Evolutionary conservation across 148 eudicot species (phyloP).

Genomic region (Rhododendron henanense): DNA sequence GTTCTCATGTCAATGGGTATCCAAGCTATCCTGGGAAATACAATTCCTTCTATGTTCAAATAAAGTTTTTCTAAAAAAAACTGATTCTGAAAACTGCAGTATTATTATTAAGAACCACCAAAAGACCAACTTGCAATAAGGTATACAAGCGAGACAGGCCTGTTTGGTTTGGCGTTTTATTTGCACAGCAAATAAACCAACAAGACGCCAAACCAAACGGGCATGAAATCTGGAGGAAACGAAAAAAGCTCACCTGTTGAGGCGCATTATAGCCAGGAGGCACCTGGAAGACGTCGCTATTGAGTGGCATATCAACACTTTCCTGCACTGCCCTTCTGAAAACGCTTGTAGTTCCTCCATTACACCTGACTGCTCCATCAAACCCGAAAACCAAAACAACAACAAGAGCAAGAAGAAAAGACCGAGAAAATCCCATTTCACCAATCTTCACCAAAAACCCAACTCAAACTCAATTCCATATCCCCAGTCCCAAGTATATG

Average conservation of each 20-base stretch:
- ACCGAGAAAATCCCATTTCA: neutral
- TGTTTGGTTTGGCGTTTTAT: too few species aligned
- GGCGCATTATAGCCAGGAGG: conserved; percentile 70
- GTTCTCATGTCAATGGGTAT: neutral
- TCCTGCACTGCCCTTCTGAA: conserved; percentile 28
- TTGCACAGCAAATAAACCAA: neutral
- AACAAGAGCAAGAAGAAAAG: conserved; percentile 1
- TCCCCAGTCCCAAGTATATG: neutral
- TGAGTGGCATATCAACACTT: conserved; percentile 55
- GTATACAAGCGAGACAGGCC: neutral
- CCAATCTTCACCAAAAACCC: neutral
- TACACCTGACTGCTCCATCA: conserved; percentile 17
- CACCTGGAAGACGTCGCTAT: conserved; percentile 41
- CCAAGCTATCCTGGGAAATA: neutral
- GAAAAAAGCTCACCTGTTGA: conserved; percentile 41
- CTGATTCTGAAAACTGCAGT: neutral
- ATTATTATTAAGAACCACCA: neutral
- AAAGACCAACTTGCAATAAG: neutral
- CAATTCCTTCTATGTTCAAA: neutral
- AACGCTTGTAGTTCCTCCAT: conserved; percentile 36
- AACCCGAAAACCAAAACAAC: conserved; percentile 6
- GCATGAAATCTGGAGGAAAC: neutral
- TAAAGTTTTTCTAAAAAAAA: neutral
- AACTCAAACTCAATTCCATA: neutral
- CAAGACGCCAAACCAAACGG: neutral